A percentile compares a stretch with the other conserved stretches of the same genome.
phyloP scores from a whole-genome alignment of 108 stramenopile species.

The Skeletonema potamos region DNA sequence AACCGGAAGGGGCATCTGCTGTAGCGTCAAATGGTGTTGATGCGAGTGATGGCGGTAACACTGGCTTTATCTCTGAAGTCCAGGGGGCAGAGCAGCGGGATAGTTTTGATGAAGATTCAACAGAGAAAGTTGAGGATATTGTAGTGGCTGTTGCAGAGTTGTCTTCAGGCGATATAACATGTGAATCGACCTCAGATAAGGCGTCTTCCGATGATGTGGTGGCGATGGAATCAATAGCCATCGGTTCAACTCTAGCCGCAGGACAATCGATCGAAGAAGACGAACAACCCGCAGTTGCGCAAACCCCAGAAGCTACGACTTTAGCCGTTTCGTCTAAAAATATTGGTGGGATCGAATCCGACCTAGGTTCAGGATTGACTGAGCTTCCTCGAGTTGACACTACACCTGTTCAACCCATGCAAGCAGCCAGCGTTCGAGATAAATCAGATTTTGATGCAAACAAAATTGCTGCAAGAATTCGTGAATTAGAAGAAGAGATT shows the following conservation, averaged over 20 bases:
- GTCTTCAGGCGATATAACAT: not conserved
- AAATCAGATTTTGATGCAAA: not conserved
- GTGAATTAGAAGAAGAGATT: constrained; percentile 8
- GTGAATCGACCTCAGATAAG: not conserved
- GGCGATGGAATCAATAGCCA: not conserved
- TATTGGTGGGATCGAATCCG: not conserved
- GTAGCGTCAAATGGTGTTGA: not conserved
- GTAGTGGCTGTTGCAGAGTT: not conserved
- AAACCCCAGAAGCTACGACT: not conserved
- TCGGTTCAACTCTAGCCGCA: not conserved
- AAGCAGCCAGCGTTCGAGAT: constrained; percentile 32
- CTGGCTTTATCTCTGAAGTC: too few relatives aligned
- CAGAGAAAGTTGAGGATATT: not conserved
- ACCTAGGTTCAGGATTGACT: not conserved
- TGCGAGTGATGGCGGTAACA: not conserved
- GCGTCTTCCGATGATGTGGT: not conserved
- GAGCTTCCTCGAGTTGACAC: constrained; percentile 58
- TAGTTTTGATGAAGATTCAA: not conserved
- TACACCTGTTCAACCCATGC: constrained; percentile 57
- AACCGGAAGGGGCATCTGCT: not conserved
- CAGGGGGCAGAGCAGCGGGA: too few relatives aligned
- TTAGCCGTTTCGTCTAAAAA: not conserved
- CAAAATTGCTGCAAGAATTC: not conserved
- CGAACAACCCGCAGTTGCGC: not conserved
- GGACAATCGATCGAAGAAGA: not conserved